Conservation (phyloP, 2,329 filamentous ascomycete genomes). For the Claviceps fusiformis region DNA sequence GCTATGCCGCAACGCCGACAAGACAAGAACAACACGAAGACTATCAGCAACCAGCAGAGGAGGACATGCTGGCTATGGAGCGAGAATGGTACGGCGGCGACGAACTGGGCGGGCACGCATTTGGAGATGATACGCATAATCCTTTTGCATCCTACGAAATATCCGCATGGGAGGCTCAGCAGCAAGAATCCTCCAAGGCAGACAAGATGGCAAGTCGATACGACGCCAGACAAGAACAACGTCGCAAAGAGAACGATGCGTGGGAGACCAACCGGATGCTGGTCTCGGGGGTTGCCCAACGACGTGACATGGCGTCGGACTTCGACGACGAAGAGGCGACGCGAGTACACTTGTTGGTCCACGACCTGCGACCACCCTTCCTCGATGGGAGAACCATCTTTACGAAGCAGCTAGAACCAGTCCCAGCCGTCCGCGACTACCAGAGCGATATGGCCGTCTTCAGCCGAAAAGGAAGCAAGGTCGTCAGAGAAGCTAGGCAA, state of each 20-base stretch:
- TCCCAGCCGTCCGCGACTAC: slow-evolving; percentile 80
- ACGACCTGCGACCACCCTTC: slow-evolving; percentile 89
- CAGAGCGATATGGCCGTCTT: slow-evolving; percentile 99
- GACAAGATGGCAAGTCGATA: slow-evolving; percentile 68
- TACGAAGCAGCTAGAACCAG: slow-evolving; percentile 90
- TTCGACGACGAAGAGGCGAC: slow-evolving; percentile 88
- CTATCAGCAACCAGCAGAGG: slow-evolving; percentile 47
- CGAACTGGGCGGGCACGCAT: slow-evolving; percentile 65
- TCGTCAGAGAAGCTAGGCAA: slow-evolving; percentile 81
- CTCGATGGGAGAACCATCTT: slow-evolving; percentile 91
- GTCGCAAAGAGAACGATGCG: slow-evolving; percentile 87
- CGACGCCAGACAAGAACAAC: slow-evolving; percentile 61
- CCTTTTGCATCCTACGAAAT: slow-evolving; percentile 70
- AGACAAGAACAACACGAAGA: slow-evolving; percentile 27
- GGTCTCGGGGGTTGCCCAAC: slow-evolving; percentile 86
- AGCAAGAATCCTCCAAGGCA: slow-evolving; percentile 62
- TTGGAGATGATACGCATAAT: slow-evolving; percentile 87
- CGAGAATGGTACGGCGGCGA: slow-evolving; percentile 89
- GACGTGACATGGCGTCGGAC: slow-evolving; percentile 65
- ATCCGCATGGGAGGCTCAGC: slow-evolving; percentile 58
- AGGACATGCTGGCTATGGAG: slow-evolving; percentile 65
- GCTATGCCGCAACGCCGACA: slow-evolving; percentile 27
- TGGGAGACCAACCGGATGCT: slow-evolving; percentile 99
- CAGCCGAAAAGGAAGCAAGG: slow-evolving; percentile 83
- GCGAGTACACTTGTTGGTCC: slow-evolving; percentile 78